Evolutionary conservation across 495 filamentous ascomycete species (phyloP), one percentile per base, ranked within the genome.

Genomic region (Xylaria intraflava): DNA sequence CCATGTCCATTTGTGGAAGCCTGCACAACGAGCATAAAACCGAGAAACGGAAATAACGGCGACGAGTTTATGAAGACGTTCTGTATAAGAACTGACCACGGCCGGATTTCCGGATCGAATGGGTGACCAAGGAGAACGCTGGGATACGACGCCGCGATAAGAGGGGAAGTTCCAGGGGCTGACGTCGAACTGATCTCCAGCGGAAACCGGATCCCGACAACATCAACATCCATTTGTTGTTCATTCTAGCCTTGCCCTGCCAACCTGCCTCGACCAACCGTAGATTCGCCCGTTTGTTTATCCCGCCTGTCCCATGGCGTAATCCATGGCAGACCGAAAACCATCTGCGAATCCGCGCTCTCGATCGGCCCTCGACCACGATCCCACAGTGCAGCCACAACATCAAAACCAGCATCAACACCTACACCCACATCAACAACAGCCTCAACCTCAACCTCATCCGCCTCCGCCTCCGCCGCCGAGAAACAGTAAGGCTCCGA

Each of bases 271-370:
- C 53, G 14, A 35, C 49, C 47, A 44, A 54, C 52, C 55, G 52
- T 47, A 17, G 24, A 49, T 24, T 59, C 55, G 50, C 53, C 36
- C 22, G 22, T 9, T 40, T 49, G 51, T 44, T 50, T 36, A 46
- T 51, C 62, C 57, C 62, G 64, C 63, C 65, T 68, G 68, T 62
- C 69, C 62, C 65, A 78, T 78, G 75, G 75, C 75, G 75, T 78
- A 75, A 75, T 75, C 73, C 75, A 78, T 78, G 75, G 75, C 75
- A 78, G 75, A 78, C 70, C 74, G 73, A 75, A 76, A 62, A 59
- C 57, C 54, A 54, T 51, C 71, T 68, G 72, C 71, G 72, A 72
- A 67, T 56, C 65, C 59, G 72, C 72, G 72, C 69, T 75, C 73
- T 68, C 72, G 73, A 77, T 74, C 75, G 75, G 74, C 67, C 65